These are phyloP conservation scores for Auxenochlorella protothecoides DNA, from an alignment of 139 green algal genomes.

Conservation along the genomic window DNA sequence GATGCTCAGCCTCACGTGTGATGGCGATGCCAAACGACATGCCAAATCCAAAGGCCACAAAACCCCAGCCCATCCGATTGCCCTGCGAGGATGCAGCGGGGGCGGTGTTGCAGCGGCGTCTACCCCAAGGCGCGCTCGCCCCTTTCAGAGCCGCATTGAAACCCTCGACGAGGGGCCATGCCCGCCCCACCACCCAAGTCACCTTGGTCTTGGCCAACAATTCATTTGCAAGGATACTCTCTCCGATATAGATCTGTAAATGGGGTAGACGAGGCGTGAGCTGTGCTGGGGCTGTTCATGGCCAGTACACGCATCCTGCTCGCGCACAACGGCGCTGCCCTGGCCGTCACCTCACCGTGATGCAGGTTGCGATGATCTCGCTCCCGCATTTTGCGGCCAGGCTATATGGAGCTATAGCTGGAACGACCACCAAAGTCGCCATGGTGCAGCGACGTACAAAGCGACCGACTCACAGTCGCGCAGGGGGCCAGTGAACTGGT, in stretches of 20 bases:
- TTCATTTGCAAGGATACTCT: conserved; percentile 28
- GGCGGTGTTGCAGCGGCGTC: neutral
- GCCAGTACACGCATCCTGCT: neutral
- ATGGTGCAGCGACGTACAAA: too few species aligned
- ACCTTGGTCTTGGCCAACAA: conserved; percentile 21
- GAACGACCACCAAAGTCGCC: too few species aligned
- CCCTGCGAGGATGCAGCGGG: conserved; percentile 1
- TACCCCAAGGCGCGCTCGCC: too few species aligned
- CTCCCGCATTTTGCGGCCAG: conserved; percentile 8
- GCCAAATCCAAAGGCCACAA: conserved; percentile 21
- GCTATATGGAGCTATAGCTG: neutral
- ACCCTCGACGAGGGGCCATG: neutral
- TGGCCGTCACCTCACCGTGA: neutral
- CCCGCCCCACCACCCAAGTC: neutral
- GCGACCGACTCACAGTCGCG: too few species aligned
- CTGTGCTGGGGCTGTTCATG: neutral
- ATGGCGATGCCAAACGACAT: conserved; percentile 23
- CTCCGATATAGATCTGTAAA: conserved; percentile 17
- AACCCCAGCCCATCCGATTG: conserved; percentile 16
- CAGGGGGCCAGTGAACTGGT: too few species aligned
- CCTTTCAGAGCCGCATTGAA: neutral
- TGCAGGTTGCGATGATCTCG: conserved; percentile 6
- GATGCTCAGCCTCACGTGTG: neutral
- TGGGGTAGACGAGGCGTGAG: neutral
- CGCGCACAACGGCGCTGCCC: neutral